Conservation (phyloP, 176 grass and related monocot genomes). For the Oryza longistaminata region DNA sequence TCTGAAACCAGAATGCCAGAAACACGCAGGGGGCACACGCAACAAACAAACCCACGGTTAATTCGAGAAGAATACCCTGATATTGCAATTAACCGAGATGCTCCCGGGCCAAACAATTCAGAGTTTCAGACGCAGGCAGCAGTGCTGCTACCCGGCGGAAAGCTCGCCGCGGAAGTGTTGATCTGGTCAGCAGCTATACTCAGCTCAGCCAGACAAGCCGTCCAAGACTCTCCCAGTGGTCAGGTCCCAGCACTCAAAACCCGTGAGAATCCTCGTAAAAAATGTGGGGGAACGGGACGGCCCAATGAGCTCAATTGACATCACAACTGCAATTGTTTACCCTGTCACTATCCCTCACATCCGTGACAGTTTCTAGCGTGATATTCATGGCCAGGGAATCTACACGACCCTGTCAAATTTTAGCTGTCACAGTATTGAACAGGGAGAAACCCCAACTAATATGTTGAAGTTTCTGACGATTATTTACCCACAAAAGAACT, state of each 20-base stretch:
- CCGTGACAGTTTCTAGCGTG: slow-evolving; percentile 18
- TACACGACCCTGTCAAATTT: slow-evolving; percentile 26
- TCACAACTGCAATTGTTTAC: neutral
- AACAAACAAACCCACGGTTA: neutral
- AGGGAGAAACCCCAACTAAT: neutral
- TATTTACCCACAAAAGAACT: neutral
- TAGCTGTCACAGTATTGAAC: slow-evolving; percentile 22
- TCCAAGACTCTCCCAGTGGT: neutral
- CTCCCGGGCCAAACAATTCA: neutral
- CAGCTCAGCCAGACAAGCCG: neutral
- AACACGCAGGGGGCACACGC: neutral
- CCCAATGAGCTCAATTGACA: slow-evolving; percentile 30
- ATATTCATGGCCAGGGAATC: neutral
- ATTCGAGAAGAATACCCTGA: neutral
- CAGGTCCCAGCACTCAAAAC: neutral
- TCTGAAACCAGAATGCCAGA: neutral
- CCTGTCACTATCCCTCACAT: slow-evolving; percentile 1
- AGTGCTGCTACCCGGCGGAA: neutral
- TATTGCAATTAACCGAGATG: neutral
- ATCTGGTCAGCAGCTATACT: too few species aligned
- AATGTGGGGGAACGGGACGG: neutral
- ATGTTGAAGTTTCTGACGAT: neutral
- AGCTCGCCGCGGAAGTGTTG: neutral
- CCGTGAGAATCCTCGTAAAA: neutral
- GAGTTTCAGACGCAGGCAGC: neutral